Percentiles rank a stretch among this genome's conserved stretches.
Evolutionary conservation across 78 protist species (phyloP).

Genomic region (Polysphondylium violaceum): DNA sequence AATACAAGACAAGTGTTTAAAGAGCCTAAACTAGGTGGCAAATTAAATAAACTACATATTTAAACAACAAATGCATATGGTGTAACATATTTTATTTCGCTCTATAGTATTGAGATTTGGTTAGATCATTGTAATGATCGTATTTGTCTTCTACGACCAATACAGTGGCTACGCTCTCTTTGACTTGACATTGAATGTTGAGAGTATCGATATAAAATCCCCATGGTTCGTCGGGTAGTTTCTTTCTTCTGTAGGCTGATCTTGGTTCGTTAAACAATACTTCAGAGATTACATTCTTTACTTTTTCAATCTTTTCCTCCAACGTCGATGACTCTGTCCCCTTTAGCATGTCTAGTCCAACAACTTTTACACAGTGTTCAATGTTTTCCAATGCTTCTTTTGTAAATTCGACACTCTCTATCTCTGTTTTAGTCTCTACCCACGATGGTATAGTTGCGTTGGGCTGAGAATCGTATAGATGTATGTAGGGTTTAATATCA

Average conservation of each 20-base stretch:
- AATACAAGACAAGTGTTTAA: conserved; percentile 85
- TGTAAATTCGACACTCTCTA: conserved; percentile 13
- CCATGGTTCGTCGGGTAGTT: conserved; percentile 34
- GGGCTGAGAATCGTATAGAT: conserved; percentile 59
- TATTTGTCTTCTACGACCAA: conserved; percentile 28
- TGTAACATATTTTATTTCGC: not conserved
- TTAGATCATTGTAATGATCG: not conserved
- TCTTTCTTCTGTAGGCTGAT: conserved; percentile 41
- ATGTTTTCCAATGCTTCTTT: conserved; percentile 10
- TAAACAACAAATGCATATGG: not conserved
- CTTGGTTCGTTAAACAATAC: conserved; percentile 49
- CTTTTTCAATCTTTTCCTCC: not conserved
- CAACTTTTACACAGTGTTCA: not conserved
- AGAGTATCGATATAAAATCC: conserved; percentile 38
- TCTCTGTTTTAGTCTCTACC: conserved; percentile 19
- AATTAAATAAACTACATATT: conserved; percentile 4
- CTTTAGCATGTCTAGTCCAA: conserved; percentile 11
- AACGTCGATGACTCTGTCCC: not conserved
- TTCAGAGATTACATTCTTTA: conserved; percentile 22
- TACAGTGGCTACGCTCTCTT: conserved; percentile 8
- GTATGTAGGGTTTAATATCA: conserved; percentile 90
- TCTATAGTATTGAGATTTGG: too few relatives aligned
- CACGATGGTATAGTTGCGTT: conserved; percentile 60
- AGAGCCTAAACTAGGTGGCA: conserved; percentile 51
- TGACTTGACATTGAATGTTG: conserved; percentile 44